Percentiles rank a stretch among this genome's conserved stretches.
These are phyloP conservation scores for Cicer judaicum DNA, from an alignment of 306 rosid genomes.

Conservation along the genomic window DNA sequence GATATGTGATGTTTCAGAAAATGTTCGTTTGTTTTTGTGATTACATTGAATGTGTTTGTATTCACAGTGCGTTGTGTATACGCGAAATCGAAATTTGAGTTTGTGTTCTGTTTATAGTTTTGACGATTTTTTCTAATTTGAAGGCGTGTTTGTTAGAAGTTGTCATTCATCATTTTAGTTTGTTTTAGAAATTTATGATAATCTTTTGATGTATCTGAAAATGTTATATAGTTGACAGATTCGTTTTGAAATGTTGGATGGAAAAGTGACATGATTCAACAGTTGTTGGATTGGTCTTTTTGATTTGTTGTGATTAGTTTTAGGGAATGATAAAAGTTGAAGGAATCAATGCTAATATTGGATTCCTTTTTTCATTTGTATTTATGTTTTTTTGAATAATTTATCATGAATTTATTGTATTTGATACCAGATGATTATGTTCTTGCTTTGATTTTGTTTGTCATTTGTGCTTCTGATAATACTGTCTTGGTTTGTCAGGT, in stretches of 20 bases:
- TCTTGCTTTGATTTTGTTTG: conserved; percentile 2
- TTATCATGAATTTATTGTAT: conserved; percentile 21
- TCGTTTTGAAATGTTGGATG: background rate
- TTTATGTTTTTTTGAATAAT: background rate
- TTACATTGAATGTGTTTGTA: background rate
- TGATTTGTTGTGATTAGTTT: background rate
- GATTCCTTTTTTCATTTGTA: background rate
- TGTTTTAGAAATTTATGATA: background rate
- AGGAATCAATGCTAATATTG: background rate
- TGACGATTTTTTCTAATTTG: background rate
- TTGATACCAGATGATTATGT: background rate
- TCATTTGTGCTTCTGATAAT: conserved; percentile 19
- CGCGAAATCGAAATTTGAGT: background rate
- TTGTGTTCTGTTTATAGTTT: background rate
- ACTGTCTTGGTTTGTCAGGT: conserved; percentile 55
- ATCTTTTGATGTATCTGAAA: conserved; percentile 1
- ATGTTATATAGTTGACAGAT: conserved; percentile 1
- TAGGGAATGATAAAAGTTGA: conserved; percentile 6
- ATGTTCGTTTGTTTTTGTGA: background rate
- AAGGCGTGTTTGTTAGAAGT: background rate
- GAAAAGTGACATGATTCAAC: background rate
- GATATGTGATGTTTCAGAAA: conserved; percentile 1
- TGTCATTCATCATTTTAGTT: background rate
- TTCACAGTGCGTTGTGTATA: background rate
- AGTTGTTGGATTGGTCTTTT: background rate